Evolutionary conservation across 129 eudicot species (phyloP), one percentile per base, ranked within the genome.

Genomic region (Pulicaria dysenterica): DNA sequence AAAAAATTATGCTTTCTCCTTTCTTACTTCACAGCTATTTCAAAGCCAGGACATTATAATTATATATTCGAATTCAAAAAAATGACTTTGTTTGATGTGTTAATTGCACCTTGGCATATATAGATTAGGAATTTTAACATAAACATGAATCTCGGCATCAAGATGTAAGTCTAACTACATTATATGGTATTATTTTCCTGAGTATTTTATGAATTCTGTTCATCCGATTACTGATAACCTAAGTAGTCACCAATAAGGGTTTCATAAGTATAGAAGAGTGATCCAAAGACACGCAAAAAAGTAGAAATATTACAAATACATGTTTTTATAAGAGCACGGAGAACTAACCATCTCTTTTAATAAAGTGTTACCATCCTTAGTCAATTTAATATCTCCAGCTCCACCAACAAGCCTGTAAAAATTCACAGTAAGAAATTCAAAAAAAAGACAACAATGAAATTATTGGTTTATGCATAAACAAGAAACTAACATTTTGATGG

Each of bases 391-490:
- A 56, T 90, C 98, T 17, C 96, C 98, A 74, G 98, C 81, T 78
- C 98, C 98, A 46, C 98, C 96, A 87, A 94, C 98, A 84, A 94
- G 96, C 96, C 98, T 93, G 58, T 8, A 3, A 79, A 71, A 24
- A 56, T 9, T 38, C 3, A 60, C 13, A 60, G 15, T 41, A 13
- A 67, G 4, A 9, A 63, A 69, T 12, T 12, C 15, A 17, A 44
- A 10, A 4, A 2, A 19, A 12, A 12, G 31, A 24, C 31, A 24
- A 24, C 31, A 24, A 24, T 24, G 31, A 24, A 24, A 24, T 24
- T 24, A 24, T 24, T 24, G 31, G 31, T 24, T 24, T 24, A 24
- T 24, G 31, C 31, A 37, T 7, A 40, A 41, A 41, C 19, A 55
- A 17, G 50, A 16, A 65, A 14, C 56, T 17, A 34, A 92, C 98